These are phyloP conservation scores for Aspergillus bombycis DNA, from an alignment of 2,329 filamentous ascomycete genomes.

Conservation along the genomic window DNA sequence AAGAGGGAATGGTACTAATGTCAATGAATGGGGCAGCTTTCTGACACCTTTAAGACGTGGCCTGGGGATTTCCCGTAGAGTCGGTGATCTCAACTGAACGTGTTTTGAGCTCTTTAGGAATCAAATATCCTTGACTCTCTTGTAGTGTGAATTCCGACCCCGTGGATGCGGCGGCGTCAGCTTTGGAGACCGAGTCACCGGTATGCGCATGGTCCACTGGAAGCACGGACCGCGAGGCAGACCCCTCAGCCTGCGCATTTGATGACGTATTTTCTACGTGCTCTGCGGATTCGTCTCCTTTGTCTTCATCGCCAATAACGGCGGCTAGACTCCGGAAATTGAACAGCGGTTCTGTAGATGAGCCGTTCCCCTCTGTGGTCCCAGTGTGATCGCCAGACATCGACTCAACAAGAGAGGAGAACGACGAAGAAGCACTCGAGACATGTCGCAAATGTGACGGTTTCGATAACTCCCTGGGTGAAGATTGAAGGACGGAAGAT, in stretches of 20 bases:
- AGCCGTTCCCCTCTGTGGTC: slow-evolving; percentile 52
- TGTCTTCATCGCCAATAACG: slow-evolving; percentile 72
- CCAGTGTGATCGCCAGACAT: slow-evolving; percentile 42
- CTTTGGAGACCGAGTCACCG: slow-evolving; percentile 10
- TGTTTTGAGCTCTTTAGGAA: slow-evolving; percentile 41
- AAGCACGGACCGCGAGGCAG: slow-evolving; percentile 22
- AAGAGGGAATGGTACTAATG: slow-evolving; percentile 2
- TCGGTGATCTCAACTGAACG: slow-evolving; percentile 39
- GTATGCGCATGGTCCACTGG: slow-evolving; percentile 18
- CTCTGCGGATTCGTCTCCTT: slow-evolving; percentile 40
- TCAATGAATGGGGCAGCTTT: not conserved
- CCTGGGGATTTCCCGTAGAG: slow-evolving; percentile 27
- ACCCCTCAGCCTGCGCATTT: slow-evolving; percentile 26
- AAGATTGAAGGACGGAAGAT: slow-evolving; percentile 29
- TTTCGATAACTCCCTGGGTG: slow-evolving; percentile 56
- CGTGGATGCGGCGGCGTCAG: slow-evolving; percentile 13
- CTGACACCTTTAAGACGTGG: slow-evolving; percentile 28
- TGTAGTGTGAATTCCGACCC: slow-evolving; percentile 19
- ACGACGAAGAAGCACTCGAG: slow-evolving; percentile 78
- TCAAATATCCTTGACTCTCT: slow-evolving; percentile 22
- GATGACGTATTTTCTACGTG: slow-evolving; percentile 41
- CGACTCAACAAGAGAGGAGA: slow-evolving; percentile 75
- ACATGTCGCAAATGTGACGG: slow-evolving; percentile 78
- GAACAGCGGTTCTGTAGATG: slow-evolving; percentile 76
- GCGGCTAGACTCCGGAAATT: slow-evolving; percentile 88